Base-by-base conservation (phyloP, 768 basidiomycete genomes). In the Gyrodon lividus region DNA sequence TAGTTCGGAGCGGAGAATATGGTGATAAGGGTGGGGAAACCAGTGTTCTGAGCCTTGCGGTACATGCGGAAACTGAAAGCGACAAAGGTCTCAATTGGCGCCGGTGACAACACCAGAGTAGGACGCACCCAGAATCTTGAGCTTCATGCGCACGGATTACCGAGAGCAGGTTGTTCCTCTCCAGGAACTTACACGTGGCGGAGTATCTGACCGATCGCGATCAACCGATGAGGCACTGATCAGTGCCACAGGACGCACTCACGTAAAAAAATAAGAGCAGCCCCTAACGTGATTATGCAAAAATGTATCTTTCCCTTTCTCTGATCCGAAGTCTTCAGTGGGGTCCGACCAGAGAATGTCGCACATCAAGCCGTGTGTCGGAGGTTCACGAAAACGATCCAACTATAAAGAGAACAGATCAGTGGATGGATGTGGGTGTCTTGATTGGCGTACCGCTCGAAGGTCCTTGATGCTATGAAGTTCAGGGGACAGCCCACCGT, bases 1-100 rank as follows among this genome's bases (percentile, higher is more conserved):
- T 97, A 98, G 66, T 97, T 95, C 10, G 96, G 96, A 1, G 95
- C 96, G 16, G 90, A 92, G 74, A 99, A 99, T 59, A 99, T 92
- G 33, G 95, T 98, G 74, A 98, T 97, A 28, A 98, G 90, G 0
- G 92, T 91, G 1, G 95, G 94, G 72, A 97, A 98, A 44, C 92
- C 92, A 58, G 91, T 94, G 30, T 83, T 87, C 46, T 89, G 89
- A 0, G 94, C 93, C 71, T 95, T 95, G 53, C 89, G 83, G 71
- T 92, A 89, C 93, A 98, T 97, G 26, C 87, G 88, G 64, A 90
- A 94, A 10, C 89, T 89, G 57, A 62, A 62, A 44, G 6, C 17
- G 41, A 37, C 10, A 14, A 31, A 31, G 12, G 37, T 8, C 33
- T 31, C 34, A 41, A 8, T 39, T 19, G 23, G 38, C 39, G 22